Percentiles rank a stretch among this genome's conserved stretches.
These are phyloP conservation scores for Aspergillus quadricinctus DNA, from an alignment of 2,329 filamentous ascomycete genomes.

Conservation along the genomic window DNA sequence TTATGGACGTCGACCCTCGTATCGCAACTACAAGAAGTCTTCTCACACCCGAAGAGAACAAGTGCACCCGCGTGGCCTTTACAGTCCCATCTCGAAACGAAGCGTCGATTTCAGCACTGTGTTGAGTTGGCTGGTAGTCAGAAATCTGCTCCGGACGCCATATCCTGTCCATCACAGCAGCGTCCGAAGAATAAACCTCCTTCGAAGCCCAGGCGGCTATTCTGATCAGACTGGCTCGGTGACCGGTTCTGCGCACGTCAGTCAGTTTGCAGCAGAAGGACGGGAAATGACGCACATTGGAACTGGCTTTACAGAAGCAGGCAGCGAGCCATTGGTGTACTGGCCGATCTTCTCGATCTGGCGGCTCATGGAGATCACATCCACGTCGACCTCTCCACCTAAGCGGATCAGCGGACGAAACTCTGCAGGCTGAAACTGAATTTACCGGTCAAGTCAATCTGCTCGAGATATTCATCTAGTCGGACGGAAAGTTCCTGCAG, in stretches of 20 bases:
- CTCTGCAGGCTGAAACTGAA: neutral
- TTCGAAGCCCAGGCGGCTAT: conserved; percentile 4
- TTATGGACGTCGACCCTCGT: conserved; percentile 6
- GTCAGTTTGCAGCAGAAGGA: no score
- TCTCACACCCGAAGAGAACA: neutral
- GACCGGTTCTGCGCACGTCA: no score
- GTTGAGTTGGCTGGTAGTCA: neutral
- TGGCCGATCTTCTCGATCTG: conserved; percentile 4
- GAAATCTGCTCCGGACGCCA: neutral
- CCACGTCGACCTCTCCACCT: conserved; percentile 4
- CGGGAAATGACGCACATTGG: neutral
- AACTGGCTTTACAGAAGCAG: neutral
- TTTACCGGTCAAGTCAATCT: neutral
- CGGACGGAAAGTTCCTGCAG: conserved; percentile 3
- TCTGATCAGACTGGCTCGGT: neutral
- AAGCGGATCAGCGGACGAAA: neutral
- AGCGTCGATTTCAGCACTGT: neutral
- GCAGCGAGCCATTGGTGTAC: conserved; percentile 4
- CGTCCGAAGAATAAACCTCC: conserved; percentile 1
- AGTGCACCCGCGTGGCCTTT: conserved; percentile 1
- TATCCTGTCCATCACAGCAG: neutral
- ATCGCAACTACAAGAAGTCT: conserved; percentile 3
- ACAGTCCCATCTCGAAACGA: conserved; percentile 5
- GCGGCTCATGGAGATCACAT: conserved; percentile 7
- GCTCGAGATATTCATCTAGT: conserved; percentile 5